Evolutionary conservation across 768 basidiomycete species (phyloP).

Genomic region (Lentinula sp.): DNA sequence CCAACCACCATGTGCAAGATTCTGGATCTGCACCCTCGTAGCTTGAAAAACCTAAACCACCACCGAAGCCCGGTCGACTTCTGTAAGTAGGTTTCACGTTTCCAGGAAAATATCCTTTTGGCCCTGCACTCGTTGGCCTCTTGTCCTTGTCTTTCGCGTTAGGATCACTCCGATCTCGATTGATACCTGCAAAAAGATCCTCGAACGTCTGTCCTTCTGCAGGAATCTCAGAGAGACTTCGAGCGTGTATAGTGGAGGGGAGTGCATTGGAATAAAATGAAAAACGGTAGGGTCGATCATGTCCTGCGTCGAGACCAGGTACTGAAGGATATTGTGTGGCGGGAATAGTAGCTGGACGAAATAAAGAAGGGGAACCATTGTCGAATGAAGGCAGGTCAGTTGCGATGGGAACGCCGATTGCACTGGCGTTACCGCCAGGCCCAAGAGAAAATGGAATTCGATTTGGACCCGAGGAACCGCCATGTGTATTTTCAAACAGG

Average conservation of each 20-base stretch:
- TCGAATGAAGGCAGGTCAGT: not conserved
- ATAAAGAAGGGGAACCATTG: not conserved
- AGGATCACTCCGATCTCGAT: constrained; percentile 11
- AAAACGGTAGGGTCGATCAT: constrained; percentile 93
- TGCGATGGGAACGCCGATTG: not conserved
- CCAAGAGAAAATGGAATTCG: constrained; percentile 7
- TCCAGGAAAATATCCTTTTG: constrained; percentile 13
- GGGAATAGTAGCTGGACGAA: constrained; percentile 1
- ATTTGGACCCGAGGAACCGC: constrained; percentile 17
- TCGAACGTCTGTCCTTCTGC: constrained; percentile 91
- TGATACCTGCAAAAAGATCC: constrained; percentile 70
- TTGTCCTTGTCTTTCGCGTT: not conserved
- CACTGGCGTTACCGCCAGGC: not conserved
- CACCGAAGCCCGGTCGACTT: not conserved
- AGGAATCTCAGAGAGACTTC: constrained; percentile 88
- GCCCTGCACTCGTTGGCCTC: not conserved
- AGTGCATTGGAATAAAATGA: constrained; percentile 96
- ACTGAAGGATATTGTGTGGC: not conserved
- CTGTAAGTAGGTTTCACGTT: constrained; percentile 13
- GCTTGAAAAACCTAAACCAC: constrained; percentile 11
- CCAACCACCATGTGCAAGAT: constrained; percentile 94
- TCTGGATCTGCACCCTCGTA: constrained; percentile 44
- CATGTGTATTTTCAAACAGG: constrained; percentile 65
- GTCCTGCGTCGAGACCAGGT: constrained; percentile 37
- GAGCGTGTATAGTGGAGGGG: constrained; percentile 90